phyloP scores from a whole-genome alignment of 768 basidiomycete species.

The Trichaptum fuscoviolaceum region DNA sequence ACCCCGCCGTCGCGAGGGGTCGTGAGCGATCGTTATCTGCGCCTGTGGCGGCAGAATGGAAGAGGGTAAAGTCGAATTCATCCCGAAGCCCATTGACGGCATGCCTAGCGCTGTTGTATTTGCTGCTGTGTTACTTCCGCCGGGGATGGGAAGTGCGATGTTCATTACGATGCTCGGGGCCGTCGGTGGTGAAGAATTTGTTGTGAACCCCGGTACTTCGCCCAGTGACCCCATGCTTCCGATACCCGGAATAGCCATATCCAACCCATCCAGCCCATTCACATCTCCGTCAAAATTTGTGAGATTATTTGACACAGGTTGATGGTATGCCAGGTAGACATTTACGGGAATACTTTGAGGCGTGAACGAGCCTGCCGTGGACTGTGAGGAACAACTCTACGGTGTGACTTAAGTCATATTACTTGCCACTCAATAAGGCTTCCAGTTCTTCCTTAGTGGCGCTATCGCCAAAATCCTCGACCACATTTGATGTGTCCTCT shows the following conservation, averaged over 20 bases:
- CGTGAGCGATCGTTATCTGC: constrained; percentile 58
- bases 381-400: not conserved
- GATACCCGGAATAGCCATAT: constrained; percentile 30
- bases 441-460: constrained; percentile 53
- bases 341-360: constrained; percentile 72
- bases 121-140: constrained; percentile 23
- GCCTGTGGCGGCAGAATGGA: constrained; percentile 60
- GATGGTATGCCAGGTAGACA: constrained; percentile 49
- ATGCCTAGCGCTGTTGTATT: constrained; percentile 28
- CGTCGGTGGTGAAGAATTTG: constrained; percentile 39
- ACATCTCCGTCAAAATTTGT: constrained; percentile 26
- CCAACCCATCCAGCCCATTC: constrained; percentile 22
- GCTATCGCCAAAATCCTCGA: constrained; percentile 27
- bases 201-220: constrained; percentile 16
- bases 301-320: constrained; percentile 19
- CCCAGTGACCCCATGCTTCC: constrained; percentile 21
- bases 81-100: constrained; percentile 49
- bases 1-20: constrained; percentile 49
- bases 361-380: constrained; percentile 38
- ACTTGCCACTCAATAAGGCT: constrained; percentile 57
- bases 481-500: constrained; percentile 21
- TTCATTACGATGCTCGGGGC: constrained; percentile 25
- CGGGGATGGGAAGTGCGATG: constrained; percentile 15
- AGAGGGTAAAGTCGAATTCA: constrained; percentile 49
- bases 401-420: constrained; percentile 9